phyloP scores from a whole-genome alignment of 2,329 filamentous ascomycete species.

The Tolypocladium cylindrosporum region DNA sequence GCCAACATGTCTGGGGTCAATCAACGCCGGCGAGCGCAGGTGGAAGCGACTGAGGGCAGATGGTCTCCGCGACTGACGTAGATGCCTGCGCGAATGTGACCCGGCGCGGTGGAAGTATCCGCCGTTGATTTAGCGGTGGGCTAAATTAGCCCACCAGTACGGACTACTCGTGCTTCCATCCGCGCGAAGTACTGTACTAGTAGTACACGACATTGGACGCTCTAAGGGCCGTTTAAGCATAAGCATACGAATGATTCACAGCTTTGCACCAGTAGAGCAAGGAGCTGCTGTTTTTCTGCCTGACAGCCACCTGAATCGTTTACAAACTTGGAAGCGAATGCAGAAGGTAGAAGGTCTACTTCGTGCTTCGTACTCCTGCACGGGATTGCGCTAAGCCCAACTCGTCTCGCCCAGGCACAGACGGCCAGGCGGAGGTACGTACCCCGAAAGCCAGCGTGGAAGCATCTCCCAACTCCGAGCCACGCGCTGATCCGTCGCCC shows the following conservation, averaged over 20 bases:
- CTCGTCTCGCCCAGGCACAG: not conserved
- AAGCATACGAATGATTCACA: not conserved
- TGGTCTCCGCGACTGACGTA: not conserved
- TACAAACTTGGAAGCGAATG: not conserved
- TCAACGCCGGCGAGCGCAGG: not conserved
- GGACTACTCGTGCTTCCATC: no score
- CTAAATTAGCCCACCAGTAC: no score
- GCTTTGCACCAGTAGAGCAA: not conserved
- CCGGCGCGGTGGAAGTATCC: not conserved
- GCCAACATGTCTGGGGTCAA: slow-evolving; percentile 15
- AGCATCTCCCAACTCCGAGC: not conserved
- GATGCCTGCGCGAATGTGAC: not conserved
- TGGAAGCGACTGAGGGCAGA: not conserved
- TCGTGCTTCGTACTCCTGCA: not conserved
- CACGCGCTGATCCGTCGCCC: not conserved
- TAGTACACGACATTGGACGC: not conserved
- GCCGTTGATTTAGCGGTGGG: not conserved
- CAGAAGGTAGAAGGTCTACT: not conserved
- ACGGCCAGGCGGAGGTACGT: not conserved
- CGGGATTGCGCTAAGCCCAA: not conserved
- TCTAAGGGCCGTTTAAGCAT: not conserved
- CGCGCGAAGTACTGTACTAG: no score
- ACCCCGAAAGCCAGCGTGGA: slow-evolving; percentile 3
- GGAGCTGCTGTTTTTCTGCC: not conserved
- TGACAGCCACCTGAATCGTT: not conserved